These are phyloP conservation scores for Candida ficus DNA, from an alignment of 805 yeast species.

Conservation along the genomic window DNA sequence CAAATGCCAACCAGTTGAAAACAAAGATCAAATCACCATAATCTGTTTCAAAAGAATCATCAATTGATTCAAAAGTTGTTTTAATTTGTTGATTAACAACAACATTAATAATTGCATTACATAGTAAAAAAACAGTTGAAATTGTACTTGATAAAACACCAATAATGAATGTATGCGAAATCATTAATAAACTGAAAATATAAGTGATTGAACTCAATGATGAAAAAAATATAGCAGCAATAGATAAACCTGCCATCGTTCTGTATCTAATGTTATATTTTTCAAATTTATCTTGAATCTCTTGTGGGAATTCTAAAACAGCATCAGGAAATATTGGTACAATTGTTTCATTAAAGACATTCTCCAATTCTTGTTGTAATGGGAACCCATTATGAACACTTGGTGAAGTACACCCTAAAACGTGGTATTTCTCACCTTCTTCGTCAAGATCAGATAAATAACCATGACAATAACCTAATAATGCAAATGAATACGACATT, in stretches of 20 bases:
- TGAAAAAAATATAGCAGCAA: conserved; percentile 3
- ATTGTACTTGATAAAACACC: conserved; percentile 6
- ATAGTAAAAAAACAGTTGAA: conserved; percentile 2
- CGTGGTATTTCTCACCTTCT: conserved; percentile 1
- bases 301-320: conserved; percentile 1
- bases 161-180: conserved; percentile 3
- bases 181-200: background rate
- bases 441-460: background rate
- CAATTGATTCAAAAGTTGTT: background rate
- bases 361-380: background rate
- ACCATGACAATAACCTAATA: conserved; percentile 8
- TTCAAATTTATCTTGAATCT: background rate
- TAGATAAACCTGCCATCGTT: conserved; percentile 3
- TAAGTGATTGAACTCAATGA: conserved; percentile 2
- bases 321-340: conserved; percentile 3
- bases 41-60: conserved; percentile 1
- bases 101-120: conserved; percentile 4
- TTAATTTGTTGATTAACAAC: background rate
- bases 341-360: background rate
- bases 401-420: background rate
- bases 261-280: background rate
- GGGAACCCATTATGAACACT: conserved; percentile 7
- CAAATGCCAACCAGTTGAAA: conserved; percentile 6
- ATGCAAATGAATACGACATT: conserved; percentile 5
- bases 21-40: conserved; percentile 5